Evolutionary conservation across 169 alveolate species (phyloP), one percentile per base, ranked within the genome.

Genomic region (Plasmodium vivax): DNA sequence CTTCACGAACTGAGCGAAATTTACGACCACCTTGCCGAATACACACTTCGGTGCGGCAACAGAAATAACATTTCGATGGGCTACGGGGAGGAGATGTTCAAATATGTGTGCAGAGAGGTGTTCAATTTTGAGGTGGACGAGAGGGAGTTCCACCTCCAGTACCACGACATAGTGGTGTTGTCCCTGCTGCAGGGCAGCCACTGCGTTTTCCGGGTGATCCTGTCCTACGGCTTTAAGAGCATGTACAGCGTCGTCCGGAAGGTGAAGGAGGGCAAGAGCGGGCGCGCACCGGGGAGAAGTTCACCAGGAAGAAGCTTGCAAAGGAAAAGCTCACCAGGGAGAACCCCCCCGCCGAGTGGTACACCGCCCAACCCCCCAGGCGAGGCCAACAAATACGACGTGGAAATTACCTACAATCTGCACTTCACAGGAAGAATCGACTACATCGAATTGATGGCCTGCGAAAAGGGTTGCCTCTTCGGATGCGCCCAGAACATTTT

Each of bases 401-500:
- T 87, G 27, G 16, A 75, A 27, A 87, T 87, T 56, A 87, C 82
- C 14, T 87, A 87, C 30, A 51, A 87, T 45, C 85, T 87, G 9
- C 54, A 56, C 0, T 87, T 87, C 47, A 75, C 3, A 12, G 93
- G 93, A 6, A 75, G 81, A 87, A 87, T 87, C 56, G 93, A 87
- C 71, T 87, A 87, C 71, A 58, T 87, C 1, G 93, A 87, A 77
- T 77, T 87, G 45, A 87, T 87, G 93, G 93, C 93, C 2, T 87
- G 93, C 47, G 93, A 87, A 51, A 87, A 87, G 19, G 93, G 93
- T 1, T 87, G 93, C 27, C 93, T 87, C 62, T 87, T 87, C 43
- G 93, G 93, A 30, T 87, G 93, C 81, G 93, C 93, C 36, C 93
- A 87, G 51, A 87, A 87, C 27, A 87, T 87, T 87, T 87, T 87